These are phyloP conservation scores for Auriscalpium microsporum DNA, from an alignment of 768 basidiomycete species.

Conservation along the genomic window DNA sequence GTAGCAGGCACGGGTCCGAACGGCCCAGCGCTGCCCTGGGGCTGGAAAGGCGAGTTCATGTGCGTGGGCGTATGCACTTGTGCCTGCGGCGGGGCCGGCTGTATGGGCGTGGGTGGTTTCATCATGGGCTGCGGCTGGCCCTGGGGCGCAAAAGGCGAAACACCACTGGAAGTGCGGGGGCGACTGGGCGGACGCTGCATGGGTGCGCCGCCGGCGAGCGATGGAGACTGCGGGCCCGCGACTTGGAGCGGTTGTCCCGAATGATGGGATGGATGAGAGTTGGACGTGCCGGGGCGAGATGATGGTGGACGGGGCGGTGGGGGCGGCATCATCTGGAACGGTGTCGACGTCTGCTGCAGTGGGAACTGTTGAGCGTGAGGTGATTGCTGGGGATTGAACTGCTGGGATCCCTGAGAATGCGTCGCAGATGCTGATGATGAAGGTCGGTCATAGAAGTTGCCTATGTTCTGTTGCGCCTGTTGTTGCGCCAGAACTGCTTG, in stretches of 20 bases:
- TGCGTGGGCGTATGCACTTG: slow-evolving; percentile 14
- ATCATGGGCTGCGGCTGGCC: slow-evolving; percentile 8
- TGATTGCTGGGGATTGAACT: slow-evolving; percentile 1
- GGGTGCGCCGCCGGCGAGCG: slow-evolving; percentile 2
- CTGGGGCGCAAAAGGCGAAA: slow-evolving; percentile 11
- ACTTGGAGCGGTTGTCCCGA: neutral
- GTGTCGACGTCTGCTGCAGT: slow-evolving; percentile 2
- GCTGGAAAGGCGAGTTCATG: slow-evolving; percentile 6
- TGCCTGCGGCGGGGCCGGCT: slow-evolving; percentile 22
- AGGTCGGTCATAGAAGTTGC: slow-evolving; percentile 11
- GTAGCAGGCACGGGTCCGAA: slow-evolving; percentile 7
- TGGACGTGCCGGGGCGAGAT: slow-evolving; percentile 13
- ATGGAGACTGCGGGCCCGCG: slow-evolving; percentile 7
- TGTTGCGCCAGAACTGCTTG: slow-evolving; percentile 12
- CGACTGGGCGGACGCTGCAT: slow-evolving; percentile 24
- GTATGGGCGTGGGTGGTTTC: slow-evolving; percentile 18
- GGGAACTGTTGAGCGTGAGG: slow-evolving; percentile 11
- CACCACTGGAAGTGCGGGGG: slow-evolving; percentile 17
- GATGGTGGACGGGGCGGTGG: slow-evolving; percentile 15
- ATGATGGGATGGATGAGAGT: slow-evolving; percentile 13
- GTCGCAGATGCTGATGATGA: slow-evolving; percentile 7
- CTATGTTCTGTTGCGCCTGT: slow-evolving; percentile 9
- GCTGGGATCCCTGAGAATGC: slow-evolving; percentile 7
- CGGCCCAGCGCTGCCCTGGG: slow-evolving; percentile 7
- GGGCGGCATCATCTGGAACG: slow-evolving; percentile 15